Evolutionary conservation across 768 basidiomycete species (phyloP).

Genomic region (Crassisporium funariophilum): DNA sequence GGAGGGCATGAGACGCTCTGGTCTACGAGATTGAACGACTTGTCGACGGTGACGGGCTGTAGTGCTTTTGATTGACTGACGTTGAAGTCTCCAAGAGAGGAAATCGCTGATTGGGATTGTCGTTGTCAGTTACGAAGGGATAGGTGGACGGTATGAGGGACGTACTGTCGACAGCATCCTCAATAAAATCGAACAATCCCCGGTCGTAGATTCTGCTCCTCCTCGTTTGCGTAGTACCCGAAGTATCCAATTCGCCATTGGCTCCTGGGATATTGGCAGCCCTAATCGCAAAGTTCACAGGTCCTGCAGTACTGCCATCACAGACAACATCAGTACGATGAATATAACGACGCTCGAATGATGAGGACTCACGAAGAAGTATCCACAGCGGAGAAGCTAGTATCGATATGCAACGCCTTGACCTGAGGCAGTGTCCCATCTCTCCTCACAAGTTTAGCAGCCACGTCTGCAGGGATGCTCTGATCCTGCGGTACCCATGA

Average conservation of each 20-base stretch:
- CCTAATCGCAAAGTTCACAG: slow-evolving; percentile 35
- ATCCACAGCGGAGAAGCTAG: slow-evolving; percentile 31
- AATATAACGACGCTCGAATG: not conserved
- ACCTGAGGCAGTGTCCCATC: slow-evolving; percentile 38
- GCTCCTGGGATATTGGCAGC: slow-evolving; percentile 35
- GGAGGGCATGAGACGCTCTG: slow-evolving; percentile 29
- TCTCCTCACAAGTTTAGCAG: slow-evolving; percentile 30
- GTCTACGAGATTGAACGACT: slow-evolving; percentile 33
- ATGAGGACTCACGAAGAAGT: slow-evolving; percentile 7
- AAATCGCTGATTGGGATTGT: slow-evolving; percentile 19
- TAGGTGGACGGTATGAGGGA: not conserved
- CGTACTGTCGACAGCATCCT: slow-evolving; percentile 28
- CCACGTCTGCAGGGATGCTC: slow-evolving; percentile 35
- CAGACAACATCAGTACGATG: not conserved
- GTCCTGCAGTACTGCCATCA: slow-evolving; percentile 17
- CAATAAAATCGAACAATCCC: slow-evolving; percentile 30
- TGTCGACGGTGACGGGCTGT: slow-evolving; percentile 31
- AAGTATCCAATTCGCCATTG: slow-evolving; percentile 21
- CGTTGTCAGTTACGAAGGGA: not conserved
- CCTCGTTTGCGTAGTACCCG: slow-evolving; percentile 12
- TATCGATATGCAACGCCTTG: slow-evolving; percentile 42
- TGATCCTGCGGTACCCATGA: slow-evolving; percentile 47
- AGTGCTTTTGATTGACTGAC: slow-evolving; percentile 32
- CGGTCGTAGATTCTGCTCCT: slow-evolving; percentile 22
- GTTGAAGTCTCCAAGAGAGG: slow-evolving; percentile 32